Base-by-base conservation (phyloP, 2,329 filamentous ascomycete genomes). In the Trichoderma breve region DNA sequence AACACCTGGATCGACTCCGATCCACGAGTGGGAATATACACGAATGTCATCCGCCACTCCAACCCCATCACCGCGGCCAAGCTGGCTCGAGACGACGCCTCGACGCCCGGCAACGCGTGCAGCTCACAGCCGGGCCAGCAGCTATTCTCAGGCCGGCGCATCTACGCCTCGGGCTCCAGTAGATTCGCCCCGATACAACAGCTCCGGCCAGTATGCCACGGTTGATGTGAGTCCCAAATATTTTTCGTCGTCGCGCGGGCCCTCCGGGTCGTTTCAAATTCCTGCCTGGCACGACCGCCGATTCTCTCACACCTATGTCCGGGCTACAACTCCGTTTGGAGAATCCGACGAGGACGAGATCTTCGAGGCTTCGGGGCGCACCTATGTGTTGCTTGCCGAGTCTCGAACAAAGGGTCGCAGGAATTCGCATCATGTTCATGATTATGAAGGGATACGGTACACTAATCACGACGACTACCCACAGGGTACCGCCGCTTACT, bases 291-390 rank as follows among this genome's bases (percentile, higher is more conserved):
- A 83, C 81, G 86, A 88, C 80, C 86, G 87, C 78, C 86, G 86
- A 79, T 83, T 81, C 82, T 89, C 87, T 75, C 87, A 85, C 82
- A 85, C 86, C 82, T 86, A 87, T 83, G 85, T 86, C 83, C 87
- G 86, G 84, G 81, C 86, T 84, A 86, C 87, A 79, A 85, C 86
- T 76, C 83, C 83, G 74, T 84, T 86, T 85, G 87, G 87, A 84
- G 88, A 89, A 82, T 89, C 88, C 83, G 88, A 90, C 86, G 87
- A 89, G 85, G 88, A 89, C 84, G 87, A 89, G 82, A 80, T 85
- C 74, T 82, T 88, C 81, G 85, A 88, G 81, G 81, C 86, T 78
- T 78, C 86, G 79, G 86, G 85, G 75, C 79, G 84, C 79, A 86
- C 83, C 75, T 88, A 85, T 76, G 82, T 88, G 82, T 79, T 89